Base-by-base conservation (phyloP, 345 rosid species). In the Angophora floribunda region DNA sequence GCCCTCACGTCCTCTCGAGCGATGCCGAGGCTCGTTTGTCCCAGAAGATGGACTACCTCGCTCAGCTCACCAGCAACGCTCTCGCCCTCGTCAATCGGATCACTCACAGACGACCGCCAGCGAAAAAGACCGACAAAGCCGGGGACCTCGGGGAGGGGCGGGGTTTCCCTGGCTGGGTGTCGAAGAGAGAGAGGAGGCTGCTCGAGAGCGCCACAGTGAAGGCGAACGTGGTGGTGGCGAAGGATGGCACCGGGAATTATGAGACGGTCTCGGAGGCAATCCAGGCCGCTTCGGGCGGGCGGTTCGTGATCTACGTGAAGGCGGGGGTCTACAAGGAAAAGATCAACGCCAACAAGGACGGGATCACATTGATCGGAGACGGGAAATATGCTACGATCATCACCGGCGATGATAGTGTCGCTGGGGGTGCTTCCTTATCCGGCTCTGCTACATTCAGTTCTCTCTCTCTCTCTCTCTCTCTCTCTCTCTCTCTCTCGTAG, bases 181-280 rank as follows among this genome's bases (percentile, higher is more conserved):
- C 93, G 7, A 55, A 87, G 5, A 94, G 91, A 88, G 93, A 92
- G 19, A 87, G 99, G 47, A 94, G 88, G 85, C 86, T 95, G 63
- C 94, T 97, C 19, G 92, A 88, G 88, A 8, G 51, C 61, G 13
- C 32, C 17, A 13, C 32, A 15, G 86, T 85, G 21, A 47, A 88
- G 61, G 85, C 89, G 14, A 91, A 92, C 85, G 94, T 93, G 7
- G 93, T 96, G 86, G 99, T 97, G 9, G 95, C 99, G 1, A 92
- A 95, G 91, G 99, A 97, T 80, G 99, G 98, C n/a, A 89, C 97
- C 0, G 99, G 99, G 9, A 91, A 96, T 89, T 97, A 94, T 86
- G 47, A 14, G 26, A 95, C 97, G 1, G 90, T 97, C 19, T 90
- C 93, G 49, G 99, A 92, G 57, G 99, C 99, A 14, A 93, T 97